phyloP scores from a whole-genome alignment of 2,329 filamentous ascomycete species.

The Mycosphaerelloides madeirae region DNA sequence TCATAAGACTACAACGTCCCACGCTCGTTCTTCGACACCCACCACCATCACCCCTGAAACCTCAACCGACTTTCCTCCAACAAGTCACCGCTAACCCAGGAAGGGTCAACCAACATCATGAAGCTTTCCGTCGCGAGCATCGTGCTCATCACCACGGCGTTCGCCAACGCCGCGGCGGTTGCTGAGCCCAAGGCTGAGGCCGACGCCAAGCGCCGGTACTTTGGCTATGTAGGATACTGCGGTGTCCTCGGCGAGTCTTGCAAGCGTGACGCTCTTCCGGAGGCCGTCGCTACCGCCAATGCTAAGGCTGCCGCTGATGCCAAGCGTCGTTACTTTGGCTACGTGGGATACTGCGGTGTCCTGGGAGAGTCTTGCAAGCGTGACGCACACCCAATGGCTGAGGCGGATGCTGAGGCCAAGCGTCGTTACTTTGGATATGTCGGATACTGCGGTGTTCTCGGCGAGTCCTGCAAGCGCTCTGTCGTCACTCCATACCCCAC shows the following conservation, averaged over 20 bases:
- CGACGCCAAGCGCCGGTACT: slow-evolving; percentile 3
- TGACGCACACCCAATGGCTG: slow-evolving; percentile 7
- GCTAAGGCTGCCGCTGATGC: slow-evolving; percentile 2
- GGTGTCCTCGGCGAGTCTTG: slow-evolving; percentile 38
- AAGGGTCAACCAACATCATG: slow-evolving; percentile 16
- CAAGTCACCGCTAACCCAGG: too few relatives aligned
- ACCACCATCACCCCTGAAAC: slow-evolving; percentile 10
- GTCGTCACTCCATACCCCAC: too few relatives aligned
- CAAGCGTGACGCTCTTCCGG: slow-evolving; percentile 19
- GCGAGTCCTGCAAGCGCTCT: slow-evolving; percentile 3
- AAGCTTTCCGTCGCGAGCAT: slow-evolving; percentile 20
- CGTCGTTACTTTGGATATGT: background rate
- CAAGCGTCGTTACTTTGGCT: background rate
- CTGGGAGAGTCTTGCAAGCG: slow-evolving; percentile 41
- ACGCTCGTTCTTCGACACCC: slow-evolving; percentile 5
- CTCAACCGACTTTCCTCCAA: too few relatives aligned
- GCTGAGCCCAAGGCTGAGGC: background rate
- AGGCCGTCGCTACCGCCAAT: slow-evolving; percentile 7
- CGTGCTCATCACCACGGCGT: slow-evolving; percentile 17
- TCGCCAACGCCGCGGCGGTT: slow-evolving; percentile 17
- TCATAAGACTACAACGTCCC: slow-evolving; percentile 13
- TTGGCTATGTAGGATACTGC: slow-evolving; percentile 26
- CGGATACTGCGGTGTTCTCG: slow-evolving; percentile 4
- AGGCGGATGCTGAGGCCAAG: background rate
- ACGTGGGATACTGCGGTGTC: slow-evolving; percentile 30